These are phyloP conservation scores for Ceratobasidium sp. DNA, from an alignment of 1,284 basidiomycete species.

Conservation along the genomic window DNA sequence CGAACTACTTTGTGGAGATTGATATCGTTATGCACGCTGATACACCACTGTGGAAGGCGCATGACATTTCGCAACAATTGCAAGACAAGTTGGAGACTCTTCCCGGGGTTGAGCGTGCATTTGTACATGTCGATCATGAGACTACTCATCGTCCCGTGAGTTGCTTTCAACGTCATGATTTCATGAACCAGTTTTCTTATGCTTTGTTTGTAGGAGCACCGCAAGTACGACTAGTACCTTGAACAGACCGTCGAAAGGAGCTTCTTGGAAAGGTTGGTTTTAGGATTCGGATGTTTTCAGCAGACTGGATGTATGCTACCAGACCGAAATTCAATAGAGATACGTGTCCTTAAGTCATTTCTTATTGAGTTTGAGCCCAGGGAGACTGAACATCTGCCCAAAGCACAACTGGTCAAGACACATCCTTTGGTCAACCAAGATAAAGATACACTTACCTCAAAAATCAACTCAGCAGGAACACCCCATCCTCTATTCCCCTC, in stretches of 20 bases:
- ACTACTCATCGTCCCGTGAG: conserved; percentile 79
- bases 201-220: conserved; percentile 48
- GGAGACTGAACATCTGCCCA: conserved; percentile 66
- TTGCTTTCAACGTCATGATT: not conserved
- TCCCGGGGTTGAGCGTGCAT: conserved; percentile 91
- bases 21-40: conserved; percentile 94
- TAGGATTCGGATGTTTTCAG: not conserved
- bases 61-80: conserved; percentile 91
- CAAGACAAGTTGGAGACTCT: conserved; percentile 95
- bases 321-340: not conserved
- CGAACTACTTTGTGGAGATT: conserved; percentile 93
- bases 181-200: not conserved
- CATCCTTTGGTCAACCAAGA: not conserved
- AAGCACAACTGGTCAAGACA: not conserved
- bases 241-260: not conserved
- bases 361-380: conserved; percentile 52
- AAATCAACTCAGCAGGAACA: conserved; percentile 76
- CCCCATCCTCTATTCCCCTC: conserved; percentile 75
- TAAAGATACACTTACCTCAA: conserved; percentile 63
- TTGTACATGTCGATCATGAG: conserved; percentile 96
- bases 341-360: not conserved
- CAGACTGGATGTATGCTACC: not conserved
- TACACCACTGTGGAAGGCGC: conserved; percentile 91
- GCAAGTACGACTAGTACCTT: conserved; percentile 47
- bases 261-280: too few relatives aligned